Conservation (phyloP, 148 eudicot species). For the Chenopodium formosanum region DNA sequence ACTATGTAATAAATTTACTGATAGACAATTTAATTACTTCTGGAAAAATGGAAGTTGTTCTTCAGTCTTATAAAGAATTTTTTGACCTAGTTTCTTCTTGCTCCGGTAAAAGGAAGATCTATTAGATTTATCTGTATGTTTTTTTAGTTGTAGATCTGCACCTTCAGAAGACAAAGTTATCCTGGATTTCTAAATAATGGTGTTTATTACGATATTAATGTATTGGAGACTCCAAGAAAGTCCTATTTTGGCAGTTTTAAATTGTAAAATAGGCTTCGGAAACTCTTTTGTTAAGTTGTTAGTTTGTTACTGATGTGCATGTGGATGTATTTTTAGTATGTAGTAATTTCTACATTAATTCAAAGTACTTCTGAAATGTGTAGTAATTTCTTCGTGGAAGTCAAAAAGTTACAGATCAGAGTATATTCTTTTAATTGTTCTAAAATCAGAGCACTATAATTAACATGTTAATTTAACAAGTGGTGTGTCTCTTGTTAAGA, state of each 20-base stretch:
- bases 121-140: slow-evolving; percentile 17
- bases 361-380: neutral
- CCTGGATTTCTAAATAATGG: too few relatives aligned
- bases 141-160: neutral
- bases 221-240: neutral
- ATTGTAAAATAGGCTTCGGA: neutral
- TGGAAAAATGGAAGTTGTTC: too few relatives aligned
- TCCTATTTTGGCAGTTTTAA: neutral
- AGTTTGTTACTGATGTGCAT: neutral
- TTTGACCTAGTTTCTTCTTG: neutral
- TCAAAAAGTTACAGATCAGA: slow-evolving; percentile 96
- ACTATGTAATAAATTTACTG: too few relatives aligned
- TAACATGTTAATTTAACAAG: too few relatives aligned
- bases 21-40: too few relatives aligned
- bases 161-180: neutral
- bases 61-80: too few relatives aligned
- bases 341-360: neutral
- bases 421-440: slow-evolving; percentile 33
- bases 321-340: neutral
- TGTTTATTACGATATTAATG: neutral
- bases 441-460: too few relatives aligned
- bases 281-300: neutral
- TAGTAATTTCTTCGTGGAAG: slow-evolving; percentile 75
- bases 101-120: slow-evolving; percentile 15
- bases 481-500: too few relatives aligned